Evolutionary conservation across 805 yeast genomes (phyloP).

Genomic region (Clavispora carvajalis): DNA sequence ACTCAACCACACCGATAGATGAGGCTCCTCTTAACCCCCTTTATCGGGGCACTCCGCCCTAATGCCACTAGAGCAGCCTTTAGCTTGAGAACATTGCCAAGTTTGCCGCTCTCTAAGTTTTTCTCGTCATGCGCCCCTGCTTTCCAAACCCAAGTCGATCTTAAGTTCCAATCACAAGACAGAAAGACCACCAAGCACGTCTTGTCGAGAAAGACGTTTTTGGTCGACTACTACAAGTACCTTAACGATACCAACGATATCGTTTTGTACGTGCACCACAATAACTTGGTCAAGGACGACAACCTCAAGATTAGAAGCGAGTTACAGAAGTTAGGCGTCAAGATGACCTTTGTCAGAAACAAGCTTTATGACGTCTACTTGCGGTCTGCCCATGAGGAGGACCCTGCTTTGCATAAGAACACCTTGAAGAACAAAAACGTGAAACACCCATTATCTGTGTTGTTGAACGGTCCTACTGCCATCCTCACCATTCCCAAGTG

Average conservation of each 20-base stretch:
- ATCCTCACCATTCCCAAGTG: slow-evolving; percentile 61
- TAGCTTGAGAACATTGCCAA: background rate
- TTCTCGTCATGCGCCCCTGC: background rate
- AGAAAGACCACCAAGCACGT: slow-evolving; percentile 56
- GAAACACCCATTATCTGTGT: slow-evolving; percentile 62
- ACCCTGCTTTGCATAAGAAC: slow-evolving; percentile 67
- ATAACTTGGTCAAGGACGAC: slow-evolving; percentile 69
- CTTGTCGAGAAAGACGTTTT: slow-evolving; percentile 77
- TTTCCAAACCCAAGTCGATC: background rate
- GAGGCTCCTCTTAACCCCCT: slow-evolving; percentile 1
- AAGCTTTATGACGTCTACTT: slow-evolving; percentile 70
- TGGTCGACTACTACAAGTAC: slow-evolving; percentile 74
- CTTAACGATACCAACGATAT: slow-evolving; percentile 65
- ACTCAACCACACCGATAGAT: background rate
- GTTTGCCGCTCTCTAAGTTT: background rate
- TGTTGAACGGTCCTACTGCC: slow-evolving; percentile 84
- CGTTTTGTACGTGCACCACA: slow-evolving; percentile 77
- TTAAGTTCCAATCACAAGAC: slow-evolving; percentile 1
- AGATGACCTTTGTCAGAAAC: slow-evolving; percentile 62
- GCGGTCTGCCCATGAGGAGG: slow-evolving; percentile 59
- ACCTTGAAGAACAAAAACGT: slow-evolving; percentile 36
- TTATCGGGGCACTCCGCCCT: background rate
- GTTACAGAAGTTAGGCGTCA: slow-evolving; percentile 62
- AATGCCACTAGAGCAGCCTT: background rate
- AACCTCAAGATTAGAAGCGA: slow-evolving; percentile 58